Evolutionary conservation across 2,329 filamentous ascomycete species (phyloP).

Genomic region (Pyrenophora graminea): DNA sequence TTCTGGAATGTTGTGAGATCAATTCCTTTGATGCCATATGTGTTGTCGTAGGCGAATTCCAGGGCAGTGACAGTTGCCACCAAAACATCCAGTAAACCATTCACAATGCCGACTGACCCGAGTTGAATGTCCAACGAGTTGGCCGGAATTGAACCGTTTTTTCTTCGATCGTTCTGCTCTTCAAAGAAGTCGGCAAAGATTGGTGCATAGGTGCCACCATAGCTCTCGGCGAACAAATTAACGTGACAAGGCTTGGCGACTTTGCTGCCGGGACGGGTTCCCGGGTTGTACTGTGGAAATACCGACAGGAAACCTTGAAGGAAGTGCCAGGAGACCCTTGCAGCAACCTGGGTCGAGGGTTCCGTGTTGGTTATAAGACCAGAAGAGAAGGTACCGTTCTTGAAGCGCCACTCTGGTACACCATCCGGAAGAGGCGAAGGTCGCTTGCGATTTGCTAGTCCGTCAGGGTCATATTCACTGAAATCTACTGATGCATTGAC

Average conservation of each 20-base stretch:
- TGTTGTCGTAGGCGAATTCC: slow-evolving; percentile 65
- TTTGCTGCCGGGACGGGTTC: slow-evolving; percentile 45
- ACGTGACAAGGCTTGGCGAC: slow-evolving; percentile 56
- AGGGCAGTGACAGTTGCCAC: slow-evolving; percentile 64
- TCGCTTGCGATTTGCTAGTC: slow-evolving; percentile 8
- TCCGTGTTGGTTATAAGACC: slow-evolving; percentile 55
- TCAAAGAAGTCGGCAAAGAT: slow-evolving; percentile 63
- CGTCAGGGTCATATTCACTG: not conserved
- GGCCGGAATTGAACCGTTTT: slow-evolving; percentile 56
- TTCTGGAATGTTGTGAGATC: slow-evolving; percentile 56
- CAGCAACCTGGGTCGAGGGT: slow-evolving; percentile 62
- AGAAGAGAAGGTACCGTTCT: slow-evolving; percentile 70
- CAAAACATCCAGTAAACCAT: slow-evolving; percentile 70
- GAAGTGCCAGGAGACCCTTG: slow-evolving; percentile 68
- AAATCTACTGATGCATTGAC: slow-evolving; percentile 54
- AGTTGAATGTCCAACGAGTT: slow-evolving; percentile 64
- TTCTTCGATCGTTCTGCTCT: slow-evolving; percentile 63
- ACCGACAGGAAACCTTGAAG: slow-evolving; percentile 63
- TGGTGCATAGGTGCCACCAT: slow-evolving; percentile 72
- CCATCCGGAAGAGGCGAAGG: slow-evolving; percentile 38
- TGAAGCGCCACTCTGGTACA: slow-evolving; percentile 48
- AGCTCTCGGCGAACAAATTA: slow-evolving; percentile 70
- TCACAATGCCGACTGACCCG: slow-evolving; percentile 69
- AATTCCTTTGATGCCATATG: slow-evolving; percentile 66
- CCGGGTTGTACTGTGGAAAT: slow-evolving; percentile 63